Base-by-base conservation (phyloP, 495 filamentous ascomycete genomes). In the Collariella sp. region DNA sequence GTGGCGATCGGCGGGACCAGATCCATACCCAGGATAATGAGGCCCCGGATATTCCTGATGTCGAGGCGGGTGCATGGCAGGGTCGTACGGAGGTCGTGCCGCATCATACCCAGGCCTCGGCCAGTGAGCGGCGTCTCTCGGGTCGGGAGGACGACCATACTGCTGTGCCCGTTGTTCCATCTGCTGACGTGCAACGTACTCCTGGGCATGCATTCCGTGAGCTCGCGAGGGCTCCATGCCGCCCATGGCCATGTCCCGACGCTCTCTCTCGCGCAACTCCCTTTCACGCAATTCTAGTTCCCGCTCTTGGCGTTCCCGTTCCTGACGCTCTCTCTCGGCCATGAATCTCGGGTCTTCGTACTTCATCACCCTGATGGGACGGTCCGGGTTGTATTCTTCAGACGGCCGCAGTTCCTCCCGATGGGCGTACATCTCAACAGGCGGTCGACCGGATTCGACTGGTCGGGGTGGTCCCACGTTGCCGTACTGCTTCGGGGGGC, bases 401-500 rank as follows among this genome's bases (percentile, higher is more conserved):
- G 58, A 52, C 3, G 48, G 57, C 18, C 60, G 43, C 9, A 60
- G 42, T 26, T 76, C 78, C 52, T 76, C 76, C 58, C 64, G 61
- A 35, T 66, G 71, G 23, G 54, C 64, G 62, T 72, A 78, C 54
- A 67, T 61, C 4, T 76, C 73, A 31, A 54, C 61, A 44, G 67
- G 66, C 33, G 67, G 67, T 36, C 71, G 67, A 10, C 62, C 67
- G 60, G 68, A 59, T 4, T 73, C 72, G 49, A 65, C 69, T 35
- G 59, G 64, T 34, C 70, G 68, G 10, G 70, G 72, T 1, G 71
- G 67, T 24, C 68, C 62, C 29, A 69, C 69, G 23, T 61, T 62
- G 42, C 72, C 65, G 49, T 71, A 80, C n/a, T 68, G 67, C 42
- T 67, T 76, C 1, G 76, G 75, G 56, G 79, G 77, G 52, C 75